A percentile compares a stretch with the other conserved stretches of the same genome.
phyloP scores from a whole-genome alignment of 306 rosid genomes.

The Prunus dulcis region DNA sequence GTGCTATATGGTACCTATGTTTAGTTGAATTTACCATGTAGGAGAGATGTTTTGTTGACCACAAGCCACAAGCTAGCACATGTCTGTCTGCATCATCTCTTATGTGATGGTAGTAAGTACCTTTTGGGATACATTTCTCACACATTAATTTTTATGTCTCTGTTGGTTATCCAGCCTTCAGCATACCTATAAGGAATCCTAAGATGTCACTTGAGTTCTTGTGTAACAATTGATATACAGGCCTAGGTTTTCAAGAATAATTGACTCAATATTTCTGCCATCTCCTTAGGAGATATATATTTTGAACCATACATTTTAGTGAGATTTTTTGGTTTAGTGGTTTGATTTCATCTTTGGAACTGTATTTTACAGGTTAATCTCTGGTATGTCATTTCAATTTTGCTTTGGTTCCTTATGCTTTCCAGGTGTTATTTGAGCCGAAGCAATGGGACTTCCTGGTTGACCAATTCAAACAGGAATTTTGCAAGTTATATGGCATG shows the following conservation, averaged over 20 bases:
- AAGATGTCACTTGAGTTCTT: background rate
- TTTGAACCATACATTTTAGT: background rate
- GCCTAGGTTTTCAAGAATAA: background rate
- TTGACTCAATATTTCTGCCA: background rate
- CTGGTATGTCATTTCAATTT: constrained; percentile 5
- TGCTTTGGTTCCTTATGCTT: constrained; percentile 15
- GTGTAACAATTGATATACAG: background rate
- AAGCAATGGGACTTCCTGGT: constrained; percentile 91
- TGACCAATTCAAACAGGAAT: constrained; percentile 87
- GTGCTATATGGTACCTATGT: background rate
- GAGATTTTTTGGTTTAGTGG: background rate
- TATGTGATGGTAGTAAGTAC: background rate
- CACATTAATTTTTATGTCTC: background rate
- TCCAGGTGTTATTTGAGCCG: constrained; percentile 86
- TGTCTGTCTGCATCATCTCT: background rate
- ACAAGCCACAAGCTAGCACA: background rate
- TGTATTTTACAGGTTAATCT: constrained; percentile 12
- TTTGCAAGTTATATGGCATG: constrained; percentile 98
- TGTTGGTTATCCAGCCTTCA: background rate
- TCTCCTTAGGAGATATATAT: background rate
- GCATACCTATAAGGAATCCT: background rate
- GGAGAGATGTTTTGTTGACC: background rate
- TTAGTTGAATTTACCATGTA: background rate
- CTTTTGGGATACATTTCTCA: background rate
- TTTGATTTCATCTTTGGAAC: constrained; percentile 6